Base-by-base conservation (phyloP, 306 rosid genomes). In the Quercus rubra region DNA sequence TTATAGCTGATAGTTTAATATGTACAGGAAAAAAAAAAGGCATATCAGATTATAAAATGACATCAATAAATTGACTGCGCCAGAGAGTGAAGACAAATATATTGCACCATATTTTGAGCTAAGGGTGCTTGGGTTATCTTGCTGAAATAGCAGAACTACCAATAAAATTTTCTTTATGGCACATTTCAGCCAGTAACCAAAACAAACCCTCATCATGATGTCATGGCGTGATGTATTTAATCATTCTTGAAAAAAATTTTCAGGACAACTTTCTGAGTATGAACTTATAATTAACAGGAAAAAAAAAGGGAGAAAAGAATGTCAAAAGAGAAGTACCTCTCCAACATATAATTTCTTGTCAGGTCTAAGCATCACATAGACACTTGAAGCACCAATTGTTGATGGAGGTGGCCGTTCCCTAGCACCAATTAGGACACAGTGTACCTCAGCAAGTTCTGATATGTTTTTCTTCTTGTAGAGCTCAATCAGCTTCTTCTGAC, bases 391-490 rank as follows among this genome's bases (percentile, higher is more conserved):
- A 74, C 99, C 99, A 41, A 95, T 76, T 25, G 97, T 89, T 49
- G 93, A 91, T 3, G 97, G 99, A 79, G 99, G 99, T 18, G 99
- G 99, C 78, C 81, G 88, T 83, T 95, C 96, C 86, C 91, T 82
- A 6, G 90, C 46, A 75, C 87, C 83, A 76, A 92, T 85, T 25
- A 80, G 67, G 83, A 90, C 80, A 76, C 96, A 95, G 12, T 74
- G 86, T 69, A 95, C 85, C 74, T 86, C 81, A 0, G 80, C 67
- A 63, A 75, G 63, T 41, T 70, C 84, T 33, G 85, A 58, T 30
- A 84, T 7, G 11, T 63, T 81, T 33, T 64, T 81, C 68, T 86
- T 76, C 68, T 80, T 82, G 46, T 28, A 79, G 17, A 82, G 90
- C 78, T 91, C 93, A n/a, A 64, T 78, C 68, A 92, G 75, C 87